Percentiles rank a stretch among this genome's conserved stretches.
These are phyloP conservation scores for Fomitopsis palustris DNA, from an alignment of 1,284 basidiomycete species.

Conservation along the genomic window DNA sequence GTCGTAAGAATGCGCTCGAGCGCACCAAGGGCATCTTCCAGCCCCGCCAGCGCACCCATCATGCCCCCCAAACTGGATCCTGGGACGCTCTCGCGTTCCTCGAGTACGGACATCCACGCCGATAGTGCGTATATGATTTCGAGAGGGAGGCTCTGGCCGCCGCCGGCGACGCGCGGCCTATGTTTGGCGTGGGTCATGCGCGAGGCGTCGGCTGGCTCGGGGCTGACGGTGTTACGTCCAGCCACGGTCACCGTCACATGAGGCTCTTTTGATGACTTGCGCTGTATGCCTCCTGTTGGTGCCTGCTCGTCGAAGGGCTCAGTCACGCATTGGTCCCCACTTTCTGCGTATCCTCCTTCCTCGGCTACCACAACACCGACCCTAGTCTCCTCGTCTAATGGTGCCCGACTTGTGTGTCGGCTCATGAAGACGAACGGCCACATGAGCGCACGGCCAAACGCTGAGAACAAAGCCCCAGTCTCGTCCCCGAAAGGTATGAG, in stretches of 20 bases:
- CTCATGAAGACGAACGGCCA: neutral
- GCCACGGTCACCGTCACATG: neutral
- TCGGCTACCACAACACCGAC: neutral
- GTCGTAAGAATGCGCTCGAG: conserved; percentile 61
- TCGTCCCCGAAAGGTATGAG: neutral
- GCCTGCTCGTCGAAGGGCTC: neutral
- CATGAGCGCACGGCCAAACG: neutral
- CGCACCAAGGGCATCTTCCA: conserved; percentile 55
- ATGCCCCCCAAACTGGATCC: conserved; percentile 50
- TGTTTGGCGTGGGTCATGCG: conserved; percentile 28
- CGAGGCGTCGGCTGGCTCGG: neutral
- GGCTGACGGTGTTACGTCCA: neutral
- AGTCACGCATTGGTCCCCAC: neutral
- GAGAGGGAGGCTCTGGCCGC: conserved; percentile 45
- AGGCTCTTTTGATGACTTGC: conserved; percentile 1
- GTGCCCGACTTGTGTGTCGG: neutral
- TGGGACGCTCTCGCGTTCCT: conserved; percentile 50
- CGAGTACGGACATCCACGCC: conserved; percentile 55
- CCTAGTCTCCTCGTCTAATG: neutral
- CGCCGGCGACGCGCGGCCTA: conserved; percentile 34
- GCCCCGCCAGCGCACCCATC: conserved; percentile 42
- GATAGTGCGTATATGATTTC: conserved; percentile 52
- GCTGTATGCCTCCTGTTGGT: conserved; percentile 2
- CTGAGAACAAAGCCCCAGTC: neutral
- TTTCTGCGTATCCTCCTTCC: neutral